phyloP scores from a whole-genome alignment of 441 rosid genomes.

The Codiaeum variegatum region DNA sequence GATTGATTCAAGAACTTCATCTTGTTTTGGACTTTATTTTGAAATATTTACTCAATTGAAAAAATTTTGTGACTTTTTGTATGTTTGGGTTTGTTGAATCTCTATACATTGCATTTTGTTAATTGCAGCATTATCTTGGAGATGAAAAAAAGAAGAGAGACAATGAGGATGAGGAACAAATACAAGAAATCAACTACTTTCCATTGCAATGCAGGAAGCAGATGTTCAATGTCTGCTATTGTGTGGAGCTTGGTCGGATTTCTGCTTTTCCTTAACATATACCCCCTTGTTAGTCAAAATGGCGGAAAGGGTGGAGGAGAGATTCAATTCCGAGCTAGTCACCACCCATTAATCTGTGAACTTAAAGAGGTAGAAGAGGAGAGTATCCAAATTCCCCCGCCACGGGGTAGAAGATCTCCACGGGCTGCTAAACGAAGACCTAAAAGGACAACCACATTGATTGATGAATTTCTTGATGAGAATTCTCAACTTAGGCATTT shows the following conservation, averaged over 20 bases:
- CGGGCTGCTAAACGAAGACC: slow-evolving; percentile 75
- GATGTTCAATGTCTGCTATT: slow-evolving; percentile 50
- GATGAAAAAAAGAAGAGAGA: slow-evolving; percentile 46
- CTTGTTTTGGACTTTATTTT: slow-evolving; percentile 3
- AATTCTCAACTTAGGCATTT: slow-evolving; percentile 64
- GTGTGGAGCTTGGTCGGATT: slow-evolving; percentile 77
- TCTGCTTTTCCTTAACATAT: slow-evolving; percentile 53
- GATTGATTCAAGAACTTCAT: background rate
- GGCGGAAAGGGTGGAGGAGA: slow-evolving; percentile 37
- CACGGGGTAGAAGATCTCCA: slow-evolving; percentile 69
- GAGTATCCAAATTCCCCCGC: slow-evolving; percentile 66
- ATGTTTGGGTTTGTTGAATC: slow-evolving; percentile 33
- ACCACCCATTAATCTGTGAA: slow-evolving; percentile 41
- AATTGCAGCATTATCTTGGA: slow-evolving; percentile 52
- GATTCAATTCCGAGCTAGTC: slow-evolving; percentile 36
- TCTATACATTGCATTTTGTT: slow-evolving; percentile 51
- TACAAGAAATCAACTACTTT: slow-evolving; percentile 63
- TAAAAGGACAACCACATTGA: slow-evolving; percentile 54
- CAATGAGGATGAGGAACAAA: slow-evolving; percentile 74
- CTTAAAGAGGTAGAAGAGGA: slow-evolving; percentile 81
- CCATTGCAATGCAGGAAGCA: slow-evolving; percentile 71
- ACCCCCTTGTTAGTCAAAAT: slow-evolving; percentile 38
- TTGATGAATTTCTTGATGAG: slow-evolving; percentile 91
- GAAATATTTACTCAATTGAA: background rate
- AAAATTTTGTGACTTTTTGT: slow-evolving; percentile 22